Percentiles rank a stretch among this genome's conserved stretches.
Evolutionary conservation across 2,329 filamentous ascomycete species (phyloP).

Genomic region (Fusarium drepaniforme): DNA sequence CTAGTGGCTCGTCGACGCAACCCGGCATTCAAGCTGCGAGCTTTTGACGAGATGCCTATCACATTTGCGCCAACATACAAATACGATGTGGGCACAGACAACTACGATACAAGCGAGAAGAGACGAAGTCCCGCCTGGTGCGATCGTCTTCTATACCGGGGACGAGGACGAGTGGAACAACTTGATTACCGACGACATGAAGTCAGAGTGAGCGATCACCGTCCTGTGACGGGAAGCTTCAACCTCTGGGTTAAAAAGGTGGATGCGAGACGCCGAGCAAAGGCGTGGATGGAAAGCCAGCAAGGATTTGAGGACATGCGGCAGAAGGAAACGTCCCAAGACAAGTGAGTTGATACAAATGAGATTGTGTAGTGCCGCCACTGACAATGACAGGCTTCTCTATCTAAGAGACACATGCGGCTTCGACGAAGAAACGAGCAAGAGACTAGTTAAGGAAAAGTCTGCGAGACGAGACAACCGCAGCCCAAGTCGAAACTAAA

Average conservation of each 20-base stretch:
- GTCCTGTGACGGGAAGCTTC: slow-evolving; percentile 90
- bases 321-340: slow-evolving; percentile 74
- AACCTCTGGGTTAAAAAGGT: slow-evolving; percentile 88
- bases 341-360: slow-evolving; percentile 74
- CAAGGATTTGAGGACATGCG: slow-evolving; percentile 80
- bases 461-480: slow-evolving; percentile 42
- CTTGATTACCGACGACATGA: slow-evolving; percentile 91
- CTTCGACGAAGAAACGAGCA: slow-evolving; percentile 65
- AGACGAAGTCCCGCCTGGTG: slow-evolving; percentile 96
- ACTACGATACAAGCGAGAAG: slow-evolving; percentile 95
- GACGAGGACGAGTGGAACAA: slow-evolving; percentile 85
- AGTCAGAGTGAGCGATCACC: slow-evolving; percentile 90
- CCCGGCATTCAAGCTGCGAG: slow-evolving; percentile 86
- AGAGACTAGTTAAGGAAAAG: slow-evolving; percentile 59
- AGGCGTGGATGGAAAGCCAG: slow-evolving; percentile 79
- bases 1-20: slow-evolving; percentile 91
- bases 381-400: slow-evolving; percentile 56
- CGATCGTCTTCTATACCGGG: slow-evolving; percentile 90
- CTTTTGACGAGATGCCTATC: slow-evolving; percentile 92
- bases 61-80: slow-evolving; percentile 97
- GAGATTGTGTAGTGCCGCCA: neutral
- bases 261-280: slow-evolving; percentile 72
- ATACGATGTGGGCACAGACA: slow-evolving; percentile 95
- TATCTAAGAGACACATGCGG: slow-evolving; percentile 66
- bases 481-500: slow-evolving; percentile 42